Evolutionary conservation across 2,329 filamentous ascomycete species (phyloP).

Genomic region (Leptographium galeiforme): DNA sequence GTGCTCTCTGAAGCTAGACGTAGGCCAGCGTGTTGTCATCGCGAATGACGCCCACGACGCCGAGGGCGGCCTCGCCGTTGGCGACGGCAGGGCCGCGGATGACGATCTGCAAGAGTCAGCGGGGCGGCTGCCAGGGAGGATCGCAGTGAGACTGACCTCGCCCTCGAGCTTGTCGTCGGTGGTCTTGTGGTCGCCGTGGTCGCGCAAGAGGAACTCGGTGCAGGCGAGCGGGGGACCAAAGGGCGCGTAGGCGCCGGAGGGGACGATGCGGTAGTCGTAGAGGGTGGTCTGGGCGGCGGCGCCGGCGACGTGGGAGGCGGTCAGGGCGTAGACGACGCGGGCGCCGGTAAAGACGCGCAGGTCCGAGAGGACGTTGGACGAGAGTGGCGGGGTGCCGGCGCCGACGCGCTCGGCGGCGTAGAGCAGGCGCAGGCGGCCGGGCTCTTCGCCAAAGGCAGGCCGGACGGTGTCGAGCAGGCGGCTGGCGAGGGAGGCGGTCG

Average conservation of each 20-base stretch:
- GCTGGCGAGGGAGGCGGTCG: conserved; percentile 45
- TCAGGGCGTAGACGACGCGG: conserved; percentile 73
- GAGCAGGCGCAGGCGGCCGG: conserved; percentile 67
- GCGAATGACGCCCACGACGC: conserved; percentile 50
- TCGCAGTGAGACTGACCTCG: conserved; percentile 35
- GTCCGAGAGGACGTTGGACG: conserved; percentile 59
- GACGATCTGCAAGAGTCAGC: conserved; percentile 38
- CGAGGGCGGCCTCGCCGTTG: conserved; percentile 49
- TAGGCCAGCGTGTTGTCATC: conserved; percentile 62
- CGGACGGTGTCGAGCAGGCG: conserved; percentile 45
- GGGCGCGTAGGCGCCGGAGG: conserved; percentile 35
- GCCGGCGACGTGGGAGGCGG: conserved; percentile 71
- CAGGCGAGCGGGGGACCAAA: conserved; percentile 74
- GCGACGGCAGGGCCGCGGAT: conserved; percentile 63
- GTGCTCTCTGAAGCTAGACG: conserved; percentile 17
- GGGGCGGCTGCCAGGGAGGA: background rate
- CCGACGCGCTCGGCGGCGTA: conserved; percentile 65
- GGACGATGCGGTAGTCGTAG: conserved; percentile 29
- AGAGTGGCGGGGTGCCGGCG: conserved; percentile 48
- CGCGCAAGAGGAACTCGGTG: conserved; percentile 63
- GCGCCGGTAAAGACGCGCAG: conserved; percentile 69
- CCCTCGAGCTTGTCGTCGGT: conserved; percentile 49
- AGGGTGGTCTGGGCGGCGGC: conserved; percentile 64
- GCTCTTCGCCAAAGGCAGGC: conserved; percentile 45
- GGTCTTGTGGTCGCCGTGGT: conserved; percentile 46